These are phyloP conservation scores for Geotrichum ghanense DNA, from an alignment of 805 yeast species.

Conservation along the genomic window DNA sequence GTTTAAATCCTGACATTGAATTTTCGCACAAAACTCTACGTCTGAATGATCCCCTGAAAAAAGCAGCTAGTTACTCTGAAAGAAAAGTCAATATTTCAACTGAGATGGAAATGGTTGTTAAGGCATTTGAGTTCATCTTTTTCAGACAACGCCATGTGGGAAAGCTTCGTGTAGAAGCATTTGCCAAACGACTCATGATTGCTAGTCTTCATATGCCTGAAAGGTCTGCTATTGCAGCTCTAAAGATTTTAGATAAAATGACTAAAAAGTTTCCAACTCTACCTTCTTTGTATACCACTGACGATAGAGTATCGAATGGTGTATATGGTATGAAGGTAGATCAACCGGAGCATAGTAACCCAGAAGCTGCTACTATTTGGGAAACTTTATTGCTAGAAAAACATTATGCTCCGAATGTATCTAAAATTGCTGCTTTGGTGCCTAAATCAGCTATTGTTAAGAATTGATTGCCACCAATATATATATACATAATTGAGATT, in stretches of 20 bases:
- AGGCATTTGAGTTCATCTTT: constrained; percentile 70
- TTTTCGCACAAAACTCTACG: constrained; percentile 73
- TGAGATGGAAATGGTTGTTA: constrained; percentile 70
- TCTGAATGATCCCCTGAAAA: constrained; percentile 61
- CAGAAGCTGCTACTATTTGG: constrained; percentile 87
- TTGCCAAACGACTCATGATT: constrained; percentile 68
- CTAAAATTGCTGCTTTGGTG: constrained; percentile 39
- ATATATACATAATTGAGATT: no score
- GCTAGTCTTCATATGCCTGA: constrained; percentile 71
- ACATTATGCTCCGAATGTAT: constrained; percentile 78
- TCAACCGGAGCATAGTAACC: constrained; percentile 64
- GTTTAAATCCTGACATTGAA: constrained; percentile 76
- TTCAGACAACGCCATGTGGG: constrained; percentile 15
- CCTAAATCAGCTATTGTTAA: constrained; percentile 5
- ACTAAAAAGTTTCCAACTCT: constrained; percentile 60
- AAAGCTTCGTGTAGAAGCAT: constrained; percentile 45
- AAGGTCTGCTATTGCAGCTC: constrained; percentile 65
- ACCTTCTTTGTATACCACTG: constrained; percentile 71
- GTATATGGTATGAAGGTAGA: constrained; percentile 52
- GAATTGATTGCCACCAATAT: no score
- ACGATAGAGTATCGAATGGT: constrained; percentile 81
- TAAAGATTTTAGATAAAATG: constrained; percentile 70
- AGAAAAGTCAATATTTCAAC: constrained; percentile 75
- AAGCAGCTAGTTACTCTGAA: constrained; percentile 7
- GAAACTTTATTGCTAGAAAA: constrained; percentile 67